Conservation (phyloP, 768 basidiomycete genomes). For the Lactarius vividus region DNA sequence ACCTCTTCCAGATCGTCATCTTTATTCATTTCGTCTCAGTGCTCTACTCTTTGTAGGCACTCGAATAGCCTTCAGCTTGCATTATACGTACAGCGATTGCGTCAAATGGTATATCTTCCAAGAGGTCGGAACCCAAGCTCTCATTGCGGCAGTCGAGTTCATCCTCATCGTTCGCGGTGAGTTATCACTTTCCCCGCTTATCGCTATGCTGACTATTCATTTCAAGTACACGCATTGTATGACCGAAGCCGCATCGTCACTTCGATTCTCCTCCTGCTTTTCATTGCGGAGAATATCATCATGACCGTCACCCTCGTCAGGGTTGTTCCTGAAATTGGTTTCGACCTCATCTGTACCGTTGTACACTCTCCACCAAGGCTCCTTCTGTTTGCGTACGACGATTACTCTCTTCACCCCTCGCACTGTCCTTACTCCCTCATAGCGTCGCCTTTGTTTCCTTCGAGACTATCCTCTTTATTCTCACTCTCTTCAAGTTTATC, state of each 20-base stretch:
- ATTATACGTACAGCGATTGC: conserved; percentile 29
- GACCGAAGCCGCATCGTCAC: conserved; percentile 20
- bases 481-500: conserved; percentile 30
- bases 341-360: conserved; percentile 21
- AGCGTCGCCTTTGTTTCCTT: conserved; percentile 31
- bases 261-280: conserved; percentile 7
- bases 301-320: conserved; percentile 21
- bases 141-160: conserved; percentile 28
- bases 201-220: not conserved
- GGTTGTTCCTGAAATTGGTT: conserved; percentile 12
- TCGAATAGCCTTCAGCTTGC: conserved; percentile 9
- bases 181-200: not conserved
- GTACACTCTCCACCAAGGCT: conserved; percentile 15
- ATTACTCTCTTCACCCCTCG: not conserved
- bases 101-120: conserved; percentile 25
- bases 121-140: conserved; percentile 22
- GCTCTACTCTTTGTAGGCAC: conserved; percentile 24
- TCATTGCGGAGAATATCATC: conserved; percentile 18
- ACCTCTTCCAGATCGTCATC: not conserved
- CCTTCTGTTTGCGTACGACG: conserved; percentile 20
- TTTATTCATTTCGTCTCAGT: not conserved
- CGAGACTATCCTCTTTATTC: conserved; percentile 30
- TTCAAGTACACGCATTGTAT: conserved; percentile 26
- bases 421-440: not conserved
- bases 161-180: conserved; percentile 32